phyloP scores from a whole-genome alignment of 116 monocot species.

The Zostera marina region DNA sequence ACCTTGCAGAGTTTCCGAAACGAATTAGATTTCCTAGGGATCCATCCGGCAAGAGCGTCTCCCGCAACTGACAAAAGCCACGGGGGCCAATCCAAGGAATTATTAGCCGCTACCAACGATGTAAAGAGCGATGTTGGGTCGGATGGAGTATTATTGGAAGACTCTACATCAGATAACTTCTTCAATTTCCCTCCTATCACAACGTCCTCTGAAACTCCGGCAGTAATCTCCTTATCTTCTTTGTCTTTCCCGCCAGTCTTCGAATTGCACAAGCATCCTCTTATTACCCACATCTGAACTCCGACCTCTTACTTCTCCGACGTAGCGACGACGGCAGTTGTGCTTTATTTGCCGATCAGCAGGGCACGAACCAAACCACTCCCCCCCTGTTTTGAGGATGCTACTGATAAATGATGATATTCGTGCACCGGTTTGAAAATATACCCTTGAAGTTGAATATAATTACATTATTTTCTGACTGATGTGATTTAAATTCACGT shows the following conservation, averaged over 20 bases:
- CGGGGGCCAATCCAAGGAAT: slow-evolving; percentile 22
- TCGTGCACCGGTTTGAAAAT: background rate
- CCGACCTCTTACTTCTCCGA: too few species aligned
- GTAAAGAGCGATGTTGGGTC: background rate
- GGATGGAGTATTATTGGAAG: background rate
- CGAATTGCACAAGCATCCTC: too few species aligned
- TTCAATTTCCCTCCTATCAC: background rate
- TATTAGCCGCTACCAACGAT: slow-evolving; percentile 1
- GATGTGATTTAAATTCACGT: background rate
- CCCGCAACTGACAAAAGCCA: slow-evolving; percentile 43
- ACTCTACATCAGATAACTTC: background rate
- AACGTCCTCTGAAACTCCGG: background rate
- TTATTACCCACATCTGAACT: too few species aligned
- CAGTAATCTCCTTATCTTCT: too few species aligned
- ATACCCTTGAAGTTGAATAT: background rate
- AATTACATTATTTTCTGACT: background rate
- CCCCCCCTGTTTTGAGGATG: background rate
- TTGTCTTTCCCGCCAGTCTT: too few species aligned
- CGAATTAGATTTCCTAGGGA: slow-evolving; percentile 35
- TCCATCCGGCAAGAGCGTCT: slow-evolving; percentile 26
- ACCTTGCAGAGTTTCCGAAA: slow-evolving; percentile 55
- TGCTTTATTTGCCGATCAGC: too few species aligned
- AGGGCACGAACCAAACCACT: too few species aligned
- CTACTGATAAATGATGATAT: background rate
- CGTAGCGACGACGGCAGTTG: too few species aligned